Base-by-base conservation (phyloP, 1,284 basidiomycete species). In the Gomphus bonarii region DNA sequence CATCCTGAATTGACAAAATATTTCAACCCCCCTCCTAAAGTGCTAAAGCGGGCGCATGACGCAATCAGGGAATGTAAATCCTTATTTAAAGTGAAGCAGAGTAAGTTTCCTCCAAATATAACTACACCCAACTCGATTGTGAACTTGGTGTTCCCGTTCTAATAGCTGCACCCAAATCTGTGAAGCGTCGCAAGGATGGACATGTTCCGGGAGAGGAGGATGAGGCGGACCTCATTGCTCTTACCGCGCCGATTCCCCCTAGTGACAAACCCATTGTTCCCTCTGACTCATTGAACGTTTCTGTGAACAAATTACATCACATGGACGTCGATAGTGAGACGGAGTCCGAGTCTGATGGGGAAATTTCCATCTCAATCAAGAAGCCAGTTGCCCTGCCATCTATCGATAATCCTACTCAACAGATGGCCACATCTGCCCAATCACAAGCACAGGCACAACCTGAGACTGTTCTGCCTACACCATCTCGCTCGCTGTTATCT, bases 1-100 rank as follows among this genome's bases (percentile, higher is more conserved):
- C 91, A 95, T 68, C 85, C 85, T 0, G 88, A 90, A 58, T 75
- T 97, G 6, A 72, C 80, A 31, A 91, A 89, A 64, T 97, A 89
- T 69, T 83, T 97, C 65, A 73, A 90, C 18, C 81, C 91, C 1
- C 94, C 94, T 0, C 75, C 72, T 35, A 76, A 76, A 43, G 80
- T 88, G 0, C 70, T 84, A 11, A 85, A 87, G 63, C 73, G 76
- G 3, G 77, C 85, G 0, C 70, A 73, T 38, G 69, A 74, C 1
- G 72, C 82, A 0, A 72, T 85, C 18, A 80, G 84, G 55, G 75
- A 78, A 31, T 85, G 85, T 65, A 84, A 81, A 67, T 68, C 72
- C 14, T 71, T 69, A 0, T 84, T 95, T 71, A 85, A 85, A 38
- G 80, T 95, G 57, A 88, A 84, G 70, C 74, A 85, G 77, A 81